These are phyloP conservation scores for Trichoderma polysporum DNA, from an alignment of 2,329 filamentous ascomycete genomes.

Conservation along the genomic window DNA sequence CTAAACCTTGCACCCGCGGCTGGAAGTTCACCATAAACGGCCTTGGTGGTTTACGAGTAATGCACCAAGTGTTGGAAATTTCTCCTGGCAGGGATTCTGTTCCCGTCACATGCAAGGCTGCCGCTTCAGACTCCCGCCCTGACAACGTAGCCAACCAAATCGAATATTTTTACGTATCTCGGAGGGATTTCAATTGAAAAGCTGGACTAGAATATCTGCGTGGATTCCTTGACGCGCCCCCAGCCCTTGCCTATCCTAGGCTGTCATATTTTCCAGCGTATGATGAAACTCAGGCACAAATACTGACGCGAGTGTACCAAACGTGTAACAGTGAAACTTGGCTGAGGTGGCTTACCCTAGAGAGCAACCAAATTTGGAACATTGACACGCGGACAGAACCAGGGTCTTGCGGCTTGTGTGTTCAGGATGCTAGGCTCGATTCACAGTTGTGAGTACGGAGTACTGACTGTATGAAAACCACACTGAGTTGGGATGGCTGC, in stretches of 20 bases:
- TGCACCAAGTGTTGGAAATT: conserved; percentile 10
- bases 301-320: too few relatives aligned
- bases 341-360: not conserved
- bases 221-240: not conserved
- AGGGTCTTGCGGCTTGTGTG: too few relatives aligned
- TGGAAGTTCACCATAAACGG: not conserved
- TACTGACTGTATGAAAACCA: not conserved
- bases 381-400: not conserved
- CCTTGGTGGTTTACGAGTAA: conserved; percentile 14
- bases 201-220: not conserved
- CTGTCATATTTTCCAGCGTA: not conserved
- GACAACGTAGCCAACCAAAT: conserved; percentile 9
- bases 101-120: conserved; percentile 20
- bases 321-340: not conserved
- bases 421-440: too few relatives aligned
- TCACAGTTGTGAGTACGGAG: too few relatives aligned
- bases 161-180: conserved; percentile 1
- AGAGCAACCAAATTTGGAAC: not conserved
- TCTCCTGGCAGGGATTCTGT: conserved; percentile 15
- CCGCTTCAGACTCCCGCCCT: not conserved
- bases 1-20: conserved; percentile 2
- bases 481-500: not conserved
- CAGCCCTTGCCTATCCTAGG: not conserved
- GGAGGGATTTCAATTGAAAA: not conserved
- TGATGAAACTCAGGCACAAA: not conserved